Base-by-base conservation (phyloP, 441 rosid genomes). In the Erodium texanum region DNA sequence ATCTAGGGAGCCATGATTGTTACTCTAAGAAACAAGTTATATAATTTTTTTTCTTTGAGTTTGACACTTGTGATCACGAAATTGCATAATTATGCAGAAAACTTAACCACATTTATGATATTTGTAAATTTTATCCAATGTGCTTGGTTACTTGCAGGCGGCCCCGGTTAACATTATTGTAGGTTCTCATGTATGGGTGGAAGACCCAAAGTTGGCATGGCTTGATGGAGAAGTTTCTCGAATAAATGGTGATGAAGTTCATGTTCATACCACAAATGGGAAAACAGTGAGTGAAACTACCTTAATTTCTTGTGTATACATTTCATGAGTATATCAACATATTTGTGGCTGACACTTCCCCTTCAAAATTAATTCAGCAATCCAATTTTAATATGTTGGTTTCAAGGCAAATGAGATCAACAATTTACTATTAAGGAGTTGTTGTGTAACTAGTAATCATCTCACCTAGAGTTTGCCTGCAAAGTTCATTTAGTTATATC, bases 151-250 rank as follows among this genome's bases (percentile, higher is more conserved):
- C 52, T 15, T 74, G 77, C 85, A 95, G 99, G 95, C 88, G 67
- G 84, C 81, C 45, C 80, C 91, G 5, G 97, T 86, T 75, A 93
- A 95, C 75, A 92, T 95, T 50, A 95, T 92, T 63, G 98, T 89
- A 12, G 98, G 98, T 63, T 90, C 99, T 79, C 97, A 89, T 85
- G 99, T 90, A 14, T 95, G 99, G 99, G 95, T 86, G 66, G 99
- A 92, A 83, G 97, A 92, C 75, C 86, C 89, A 9, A 78, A n/a
- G 20, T 73, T 71, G 75, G 98, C 99, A 75, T 95, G 99, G 98
- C 76, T 87, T 77, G 92, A 90, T 81, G 99, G 97, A 68, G 98
- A 95, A 80, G 98, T 90, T 76, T 69, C 78, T 67, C 90, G 87
- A 74, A 89, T 95, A 67, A 83, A 73, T 34, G 92, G 95, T 24